phyloP scores from a whole-genome alignment of 306 rosid species.

The Chamaecrista fasciculata region DNA sequence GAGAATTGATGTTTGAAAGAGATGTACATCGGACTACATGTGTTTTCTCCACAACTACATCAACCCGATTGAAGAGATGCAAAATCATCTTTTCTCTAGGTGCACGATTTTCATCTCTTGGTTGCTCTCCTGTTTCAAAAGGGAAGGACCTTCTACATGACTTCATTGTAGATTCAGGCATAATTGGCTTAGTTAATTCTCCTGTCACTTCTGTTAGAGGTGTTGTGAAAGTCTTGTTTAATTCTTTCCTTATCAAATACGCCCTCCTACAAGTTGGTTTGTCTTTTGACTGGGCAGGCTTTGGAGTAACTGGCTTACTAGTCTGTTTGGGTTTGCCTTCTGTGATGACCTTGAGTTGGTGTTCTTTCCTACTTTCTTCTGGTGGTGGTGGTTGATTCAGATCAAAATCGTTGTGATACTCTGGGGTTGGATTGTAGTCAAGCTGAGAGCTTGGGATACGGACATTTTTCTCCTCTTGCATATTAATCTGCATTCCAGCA shows the following conservation, averaged over 20 bases:
- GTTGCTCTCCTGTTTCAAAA: slow-evolving; percentile 32
- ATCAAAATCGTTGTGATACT: slow-evolving; percentile 34
- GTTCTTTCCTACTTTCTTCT: slow-evolving; percentile 62
- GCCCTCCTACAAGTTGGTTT: slow-evolving; percentile 37
- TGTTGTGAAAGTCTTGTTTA: slow-evolving; percentile 33
- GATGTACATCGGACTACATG: slow-evolving; percentile 15
- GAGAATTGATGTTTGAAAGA: slow-evolving; percentile 22
- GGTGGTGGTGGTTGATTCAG: slow-evolving; percentile 46
- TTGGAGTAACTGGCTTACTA: slow-evolving; percentile 44
- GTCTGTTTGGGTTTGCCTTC: slow-evolving; percentile 66
- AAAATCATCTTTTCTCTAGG: slow-evolving; percentile 32
- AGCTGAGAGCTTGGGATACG: slow-evolving; percentile 23
- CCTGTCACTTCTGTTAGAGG: slow-evolving; percentile 29
- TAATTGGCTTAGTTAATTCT: slow-evolving; percentile 30
- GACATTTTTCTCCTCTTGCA: slow-evolving; percentile 33
- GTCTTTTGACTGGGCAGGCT: slow-evolving; percentile 43
- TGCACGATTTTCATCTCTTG: slow-evolving; percentile 36
- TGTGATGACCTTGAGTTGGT: slow-evolving; percentile 78
- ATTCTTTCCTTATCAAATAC: slow-evolving; percentile 45
- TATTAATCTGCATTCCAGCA: slow-evolving; percentile 21
- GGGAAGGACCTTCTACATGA: slow-evolving; percentile 51
- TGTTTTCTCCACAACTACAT: slow-evolving; percentile 20
- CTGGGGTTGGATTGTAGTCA: slow-evolving; percentile 33
- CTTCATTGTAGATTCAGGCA: slow-evolving; percentile 31
- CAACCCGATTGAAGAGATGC: slow-evolving; percentile 27